Base-by-base conservation (phyloP, 495 filamentous ascomycete species). In the Podospora pseudoanserina region DNA sequence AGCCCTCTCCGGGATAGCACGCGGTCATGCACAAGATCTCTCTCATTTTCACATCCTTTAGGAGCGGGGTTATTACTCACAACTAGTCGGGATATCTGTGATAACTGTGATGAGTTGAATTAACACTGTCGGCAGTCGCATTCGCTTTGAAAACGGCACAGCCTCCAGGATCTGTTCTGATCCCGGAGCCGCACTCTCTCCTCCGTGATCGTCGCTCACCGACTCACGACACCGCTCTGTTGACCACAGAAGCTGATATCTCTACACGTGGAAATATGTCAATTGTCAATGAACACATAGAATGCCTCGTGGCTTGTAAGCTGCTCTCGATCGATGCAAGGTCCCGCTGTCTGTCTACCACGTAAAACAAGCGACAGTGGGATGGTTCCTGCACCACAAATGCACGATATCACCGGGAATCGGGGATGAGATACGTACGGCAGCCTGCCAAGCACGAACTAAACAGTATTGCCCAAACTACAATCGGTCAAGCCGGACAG, bases 401-500 rank as follows among this genome's bases (percentile, higher is more conserved):
- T 49, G 39, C 39, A 49, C 39, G 39, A 49, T 49, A 49, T 49
- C 39, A 49, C 39, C 39, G 13, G 39, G 39, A 13, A 49, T 49
- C 39, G 15, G 3, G 30, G 7, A 32, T 32, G 30, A 32, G 39
- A 49, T 49, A 49, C 39, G 39, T 49, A 49, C 39, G 39, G 39
- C 6, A 49, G 9, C 39, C 39, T 49, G 39, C 39, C 39, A 49
- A 49, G 39, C 39, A 49, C 39, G 39, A 32, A 32, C 39, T 49
- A 13, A 49, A 49, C 39, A 49, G 39, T 16, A 3, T 49, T 49
- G 39, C 39, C 18, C 30, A 20, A 63, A 63, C 61, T 27, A 39
- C 61, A 63, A 63, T 13, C 34, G 61, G 61, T 23, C 30, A 63
- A 63, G 61, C 61, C 61, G 61, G 61, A 39, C 28, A 39, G 61